Percentiles rank a stretch among this genome's conserved stretches.
Conservation (phyloP, 768 basidiomycete genomes). For the Russula sp. region DNA sequence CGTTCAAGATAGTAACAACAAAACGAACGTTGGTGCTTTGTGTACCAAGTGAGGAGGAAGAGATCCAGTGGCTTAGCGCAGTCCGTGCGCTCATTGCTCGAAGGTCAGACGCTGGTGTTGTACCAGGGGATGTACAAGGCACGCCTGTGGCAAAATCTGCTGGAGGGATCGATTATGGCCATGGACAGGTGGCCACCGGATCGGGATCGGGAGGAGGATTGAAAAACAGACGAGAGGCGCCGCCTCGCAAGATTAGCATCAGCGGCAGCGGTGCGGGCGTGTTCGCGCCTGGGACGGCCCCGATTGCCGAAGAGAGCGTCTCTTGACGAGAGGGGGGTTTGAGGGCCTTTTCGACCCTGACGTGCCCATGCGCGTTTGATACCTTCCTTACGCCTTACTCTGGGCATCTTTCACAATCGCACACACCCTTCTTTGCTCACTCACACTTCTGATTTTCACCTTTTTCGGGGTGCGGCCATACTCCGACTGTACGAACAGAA, state of each 20-base stretch:
- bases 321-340: constrained; percentile 5
- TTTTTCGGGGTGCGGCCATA: background rate
- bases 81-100: constrained; percentile 86
- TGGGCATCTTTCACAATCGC: background rate
- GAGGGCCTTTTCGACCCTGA: background rate
- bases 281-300: constrained; percentile 23
- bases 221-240: constrained; percentile 29
- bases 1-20: constrained; percentile 96
- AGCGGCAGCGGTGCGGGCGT: constrained; percentile 30
- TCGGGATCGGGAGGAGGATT: constrained; percentile 26
- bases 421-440: constrained; percentile 5
- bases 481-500: background rate
- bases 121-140: constrained; percentile 30
- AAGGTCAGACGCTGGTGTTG: constrained; percentile 37
- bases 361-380: background rate
- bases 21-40: constrained; percentile 85
- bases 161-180: constrained; percentile 17
- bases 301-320: constrained; percentile 26
- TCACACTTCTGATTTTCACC: constrained; percentile 4
- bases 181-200: constrained; percentile 21
- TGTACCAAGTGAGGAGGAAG: constrained; percentile 95
- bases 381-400: background rate
- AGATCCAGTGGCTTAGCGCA: constrained; percentile 96
- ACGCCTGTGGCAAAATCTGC: constrained; percentile 16
- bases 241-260: constrained; percentile 31